Evolutionary conservation across 2,329 filamentous ascomycete genomes (phyloP).

Genomic region (Trichoderma sp.): DNA sequence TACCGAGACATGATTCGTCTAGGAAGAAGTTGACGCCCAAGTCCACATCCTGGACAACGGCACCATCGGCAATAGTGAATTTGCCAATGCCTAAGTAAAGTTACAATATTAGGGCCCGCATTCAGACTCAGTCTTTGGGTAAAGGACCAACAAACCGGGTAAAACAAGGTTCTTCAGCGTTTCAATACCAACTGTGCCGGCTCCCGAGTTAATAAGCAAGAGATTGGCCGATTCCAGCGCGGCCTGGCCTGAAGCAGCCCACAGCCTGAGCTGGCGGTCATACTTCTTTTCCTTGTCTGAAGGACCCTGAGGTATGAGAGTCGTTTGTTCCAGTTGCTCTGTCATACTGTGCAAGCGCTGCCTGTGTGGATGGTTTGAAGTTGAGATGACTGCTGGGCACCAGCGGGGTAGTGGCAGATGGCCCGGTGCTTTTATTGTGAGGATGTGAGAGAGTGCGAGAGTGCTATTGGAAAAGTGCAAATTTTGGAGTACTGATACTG

Average conservation of each 20-base stretch:
- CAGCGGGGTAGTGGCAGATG: not conserved
- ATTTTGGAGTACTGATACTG: not conserved
- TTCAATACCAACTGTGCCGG: conserved; percentile 86
- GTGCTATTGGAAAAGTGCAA: not conserved
- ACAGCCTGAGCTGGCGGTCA: conserved; percentile 90
- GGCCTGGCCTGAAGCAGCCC: conserved; percentile 88
- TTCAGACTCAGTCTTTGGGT: not conserved
- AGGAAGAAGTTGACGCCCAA: conserved; percentile 97
- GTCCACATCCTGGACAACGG: conserved; percentile 73
- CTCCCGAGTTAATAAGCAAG: conserved; percentile 81
- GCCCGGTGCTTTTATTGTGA: not conserved
- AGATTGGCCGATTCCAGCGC: conserved; percentile 89
- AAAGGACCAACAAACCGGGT: conserved; percentile 54
- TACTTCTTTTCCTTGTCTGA: conserved; percentile 74
- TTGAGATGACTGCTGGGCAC: not conserved
- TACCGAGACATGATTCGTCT: conserved; percentile 72
- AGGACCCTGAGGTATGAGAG: conserved; percentile 45
- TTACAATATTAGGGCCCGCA: not conserved
- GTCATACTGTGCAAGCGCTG: conserved; percentile 25
- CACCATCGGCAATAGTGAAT: conserved; percentile 86
- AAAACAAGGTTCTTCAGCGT: conserved; percentile 96
- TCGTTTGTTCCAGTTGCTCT: conserved; percentile 32
- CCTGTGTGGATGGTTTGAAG: not conserved
- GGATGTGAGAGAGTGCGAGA: not conserved
- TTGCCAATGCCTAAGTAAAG: conserved; percentile 66